A percentile compares a stretch with the other conserved stretches of the same genome.
phyloP scores from a whole-genome alignment of 257 asterid species.

The Lycium barbarum region DNA sequence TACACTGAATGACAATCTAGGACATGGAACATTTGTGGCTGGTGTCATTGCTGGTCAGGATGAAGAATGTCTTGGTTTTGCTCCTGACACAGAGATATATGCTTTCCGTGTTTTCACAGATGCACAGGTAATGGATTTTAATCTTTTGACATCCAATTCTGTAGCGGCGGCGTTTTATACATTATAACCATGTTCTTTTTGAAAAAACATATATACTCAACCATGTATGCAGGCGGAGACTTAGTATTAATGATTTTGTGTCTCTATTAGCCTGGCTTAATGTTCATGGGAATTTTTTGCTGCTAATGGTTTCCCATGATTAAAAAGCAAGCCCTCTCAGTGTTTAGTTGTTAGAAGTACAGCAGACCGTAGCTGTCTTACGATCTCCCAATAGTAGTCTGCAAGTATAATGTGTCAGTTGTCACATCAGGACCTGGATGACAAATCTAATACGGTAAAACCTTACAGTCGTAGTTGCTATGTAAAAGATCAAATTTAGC shows the following conservation, averaged over 20 bases:
- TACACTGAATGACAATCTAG: conserved; percentile 96
- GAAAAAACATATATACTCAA: not conserved
- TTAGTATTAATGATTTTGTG: not conserved
- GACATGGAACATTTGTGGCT: conserved; percentile 99
- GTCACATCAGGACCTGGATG: not conserved
- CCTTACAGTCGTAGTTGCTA: not conserved
- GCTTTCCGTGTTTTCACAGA: conserved; percentile 98
- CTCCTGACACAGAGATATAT: conserved; percentile 96
- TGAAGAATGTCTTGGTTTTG: conserved; percentile 97
- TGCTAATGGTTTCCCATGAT: conserved; percentile 17
- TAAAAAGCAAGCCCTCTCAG: not conserved
- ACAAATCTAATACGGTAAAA: not conserved
- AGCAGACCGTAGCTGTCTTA: not conserved
- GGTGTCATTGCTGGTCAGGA: conserved; percentile 98
- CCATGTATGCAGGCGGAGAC: conserved; percentile 18
- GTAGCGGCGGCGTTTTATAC: not conserved
- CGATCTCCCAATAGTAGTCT: not conserved
- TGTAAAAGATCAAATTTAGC: conserved; percentile 7
- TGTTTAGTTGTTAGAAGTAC: not conserved
- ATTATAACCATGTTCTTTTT: not conserved
- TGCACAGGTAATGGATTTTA: conserved; percentile 89
- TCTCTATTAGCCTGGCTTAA: not conserved
- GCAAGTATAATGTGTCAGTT: not conserved
- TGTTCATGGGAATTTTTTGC: not conserved
- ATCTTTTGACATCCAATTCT: conserved; percentile 30